Conservation (phyloP, 805 yeast species). For the Saccharomycopsis fibuligera region DNA sequence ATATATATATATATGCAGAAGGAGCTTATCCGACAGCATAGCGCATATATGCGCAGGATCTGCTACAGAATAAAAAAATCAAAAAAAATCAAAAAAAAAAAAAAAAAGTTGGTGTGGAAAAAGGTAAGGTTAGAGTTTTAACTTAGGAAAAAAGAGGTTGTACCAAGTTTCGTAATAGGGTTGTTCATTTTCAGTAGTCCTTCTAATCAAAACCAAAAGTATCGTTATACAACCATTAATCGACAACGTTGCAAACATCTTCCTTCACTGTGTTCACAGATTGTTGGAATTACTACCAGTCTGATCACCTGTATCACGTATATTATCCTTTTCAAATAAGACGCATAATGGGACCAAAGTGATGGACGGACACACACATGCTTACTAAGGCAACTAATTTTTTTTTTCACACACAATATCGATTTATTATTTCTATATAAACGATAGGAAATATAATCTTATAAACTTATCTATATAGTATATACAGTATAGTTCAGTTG, state of each 20-base stretch:
- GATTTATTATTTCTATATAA: no score
- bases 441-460: no score
- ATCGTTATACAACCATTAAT: constrained; percentile 50
- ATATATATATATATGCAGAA: neutral
- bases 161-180: constrained; percentile 87
- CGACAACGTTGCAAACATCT: no score
- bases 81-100: no score
- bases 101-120: neutral
- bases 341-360: neutral
- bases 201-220: constrained; percentile 51
- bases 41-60: neutral
- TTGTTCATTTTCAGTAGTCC: constrained; percentile 35
- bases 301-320: neutral
- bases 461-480: no score
- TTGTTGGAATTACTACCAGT: neutral
- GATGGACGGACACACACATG: neutral
- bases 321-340: neutral
- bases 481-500: no score
- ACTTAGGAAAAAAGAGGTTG: constrained; percentile 43
- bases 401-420: no score
- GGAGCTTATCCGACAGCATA: neutral
- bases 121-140: neutral
- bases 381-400: neutral
- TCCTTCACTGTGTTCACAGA: neutral
- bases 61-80: neutral